Conservation (phyloP, 176 grass and related monocot genomes). For the Oryza australiensis region DNA sequence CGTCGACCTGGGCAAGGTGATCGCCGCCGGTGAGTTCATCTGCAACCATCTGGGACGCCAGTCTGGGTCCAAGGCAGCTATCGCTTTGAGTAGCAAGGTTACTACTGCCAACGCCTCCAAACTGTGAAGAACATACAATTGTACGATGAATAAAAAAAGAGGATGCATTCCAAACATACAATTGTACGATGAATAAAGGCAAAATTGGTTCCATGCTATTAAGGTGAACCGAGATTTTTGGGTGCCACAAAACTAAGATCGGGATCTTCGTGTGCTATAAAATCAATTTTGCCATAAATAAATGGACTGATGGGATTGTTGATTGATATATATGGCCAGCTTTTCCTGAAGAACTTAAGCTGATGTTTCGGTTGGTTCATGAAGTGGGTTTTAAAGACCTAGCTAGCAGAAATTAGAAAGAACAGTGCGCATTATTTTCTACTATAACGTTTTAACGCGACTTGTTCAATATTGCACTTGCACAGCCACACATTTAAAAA, state of each 20-base stretch:
- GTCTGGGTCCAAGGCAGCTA: conserved; percentile 76
- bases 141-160: neutral
- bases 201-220: too few relatives aligned
- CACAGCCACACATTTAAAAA: neutral
- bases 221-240: too few relatives aligned
- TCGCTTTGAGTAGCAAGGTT: conserved; percentile 46
- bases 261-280: too few relatives aligned
- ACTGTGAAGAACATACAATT: conserved; percentile 25
- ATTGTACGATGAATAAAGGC: neutral
- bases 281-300: too few relatives aligned
- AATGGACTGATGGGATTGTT: neutral
- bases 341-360: neutral
- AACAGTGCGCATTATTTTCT: too few relatives aligned
- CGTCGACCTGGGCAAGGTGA: conserved; percentile 69
- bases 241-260: too few relatives aligned
- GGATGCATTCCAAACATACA: neutral
- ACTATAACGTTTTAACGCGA: too few relatives aligned
- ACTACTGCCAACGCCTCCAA: conserved; percentile 55
- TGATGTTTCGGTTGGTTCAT: neutral
- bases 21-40: conserved; percentile 77
- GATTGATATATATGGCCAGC: neutral
- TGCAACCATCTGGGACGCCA: conserved; percentile 60
- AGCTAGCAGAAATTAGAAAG: too few relatives aligned
- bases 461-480: neutral
- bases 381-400: neutral